phyloP scores from a whole-genome alignment of 208 protist genomes.

The Vickermania ingenoplastis region DNA sequence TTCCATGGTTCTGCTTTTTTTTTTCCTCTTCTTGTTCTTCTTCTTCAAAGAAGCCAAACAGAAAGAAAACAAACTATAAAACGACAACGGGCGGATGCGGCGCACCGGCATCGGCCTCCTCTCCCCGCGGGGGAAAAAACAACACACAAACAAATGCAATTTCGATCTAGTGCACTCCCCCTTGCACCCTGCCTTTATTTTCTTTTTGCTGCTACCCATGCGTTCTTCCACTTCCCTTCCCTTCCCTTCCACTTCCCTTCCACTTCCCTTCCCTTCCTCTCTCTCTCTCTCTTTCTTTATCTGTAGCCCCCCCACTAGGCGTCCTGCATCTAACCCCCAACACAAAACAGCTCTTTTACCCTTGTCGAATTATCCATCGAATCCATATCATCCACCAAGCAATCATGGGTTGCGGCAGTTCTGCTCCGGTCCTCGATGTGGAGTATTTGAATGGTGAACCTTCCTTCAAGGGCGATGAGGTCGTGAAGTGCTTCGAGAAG shows the following conservation, averaged over 20 bases:
- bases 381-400: too few species aligned
- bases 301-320: too few species aligned
- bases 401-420: slow-evolving; percentile 41
- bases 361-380: too few species aligned
- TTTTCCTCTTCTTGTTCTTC: slow-evolving; percentile 6
- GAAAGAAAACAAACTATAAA: slow-evolving; percentile 7
- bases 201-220: slow-evolving; percentile 7
- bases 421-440: slow-evolving; percentile 11
- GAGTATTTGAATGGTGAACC: slow-evolving; percentile 17
- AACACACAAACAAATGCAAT: slow-evolving; percentile 4
- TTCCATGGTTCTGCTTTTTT: slow-evolving; percentile 7
- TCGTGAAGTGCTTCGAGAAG: slow-evolving; percentile 31
- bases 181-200: slow-evolving; percentile 10
- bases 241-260: too few species aligned
- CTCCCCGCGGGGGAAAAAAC: neutral
- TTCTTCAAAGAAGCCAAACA: slow-evolving; percentile 8
- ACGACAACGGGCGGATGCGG: neutral
- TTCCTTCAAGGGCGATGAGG: slow-evolving; percentile 20
- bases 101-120: too few species aligned
- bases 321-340: too few species aligned
- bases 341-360: too few species aligned
- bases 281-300: too few species aligned
- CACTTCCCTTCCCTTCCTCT: too few species aligned
- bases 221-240: too few species aligned
- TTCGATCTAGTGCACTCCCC: slow-evolving; percentile 2